Percentiles rank a stretch among this genome's conserved stretches.
Evolutionary conservation across 1,284 basidiomycete genomes (phyloP).

Genomic region (Fomitopsis pinicola): DNA sequence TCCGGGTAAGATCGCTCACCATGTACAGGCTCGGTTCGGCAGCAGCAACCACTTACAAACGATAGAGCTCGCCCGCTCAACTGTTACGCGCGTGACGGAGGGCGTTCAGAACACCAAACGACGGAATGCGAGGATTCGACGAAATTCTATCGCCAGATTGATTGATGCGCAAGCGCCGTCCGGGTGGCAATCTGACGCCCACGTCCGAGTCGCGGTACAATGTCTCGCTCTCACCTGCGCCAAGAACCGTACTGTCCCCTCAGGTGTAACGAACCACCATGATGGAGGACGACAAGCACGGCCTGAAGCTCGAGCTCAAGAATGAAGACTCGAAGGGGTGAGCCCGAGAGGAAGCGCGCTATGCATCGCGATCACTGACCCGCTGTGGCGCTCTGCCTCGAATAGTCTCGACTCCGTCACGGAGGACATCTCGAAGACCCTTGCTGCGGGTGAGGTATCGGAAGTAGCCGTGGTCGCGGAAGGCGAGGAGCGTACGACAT

Average conservation of each 20-base stretch:
- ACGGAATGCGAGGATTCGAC: not conserved
- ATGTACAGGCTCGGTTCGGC: not conserved
- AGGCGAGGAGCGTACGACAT: constrained; percentile 64
- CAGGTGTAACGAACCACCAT: not conserved
- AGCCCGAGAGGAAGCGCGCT: not conserved
- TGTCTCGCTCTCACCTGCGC: not conserved
- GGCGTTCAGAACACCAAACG: not conserved
- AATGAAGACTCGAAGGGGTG: constrained; percentile 1
- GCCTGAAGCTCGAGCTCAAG: not conserved
- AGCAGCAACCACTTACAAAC: not conserved
- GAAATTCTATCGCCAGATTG: not conserved
- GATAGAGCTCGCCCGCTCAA: not conserved
- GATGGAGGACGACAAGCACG: not conserved
- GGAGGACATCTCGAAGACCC: constrained; percentile 18
- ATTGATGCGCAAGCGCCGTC: not conserved
- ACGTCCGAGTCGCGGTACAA: not conserved
- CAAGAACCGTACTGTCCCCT: not conserved
- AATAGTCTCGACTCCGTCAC: constrained; percentile 19
- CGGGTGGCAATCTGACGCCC: not conserved
- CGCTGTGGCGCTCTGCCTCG: not conserved
- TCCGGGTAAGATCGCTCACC: not conserved
- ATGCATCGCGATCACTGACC: not conserved
- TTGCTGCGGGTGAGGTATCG: constrained; percentile 48
- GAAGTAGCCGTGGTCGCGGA: constrained; percentile 62
- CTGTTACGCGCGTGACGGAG: not conserved